Conservation (phyloP, 441 rosid species). For the Erodium trifolium region DNA sequence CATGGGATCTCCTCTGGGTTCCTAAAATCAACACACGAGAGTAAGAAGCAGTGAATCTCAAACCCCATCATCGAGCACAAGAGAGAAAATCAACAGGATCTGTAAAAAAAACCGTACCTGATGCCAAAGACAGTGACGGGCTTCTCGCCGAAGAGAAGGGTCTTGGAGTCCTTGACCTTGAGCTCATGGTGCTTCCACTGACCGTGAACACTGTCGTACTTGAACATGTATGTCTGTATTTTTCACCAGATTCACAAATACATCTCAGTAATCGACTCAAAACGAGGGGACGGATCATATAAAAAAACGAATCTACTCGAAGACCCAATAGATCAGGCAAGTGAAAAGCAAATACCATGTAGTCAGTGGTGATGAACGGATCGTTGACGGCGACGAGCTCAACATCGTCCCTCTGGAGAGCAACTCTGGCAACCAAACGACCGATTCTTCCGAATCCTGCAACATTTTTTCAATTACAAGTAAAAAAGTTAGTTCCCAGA, state of each 20-base stretch:
- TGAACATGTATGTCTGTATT: conserved; percentile 67
- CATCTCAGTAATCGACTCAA: not conserved
- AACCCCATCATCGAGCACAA: too few species aligned
- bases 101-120: conserved; percentile 30
- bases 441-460: conserved; percentile 70
- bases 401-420: conserved; percentile 47
- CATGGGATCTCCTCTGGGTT: conserved; percentile 82
- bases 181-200: conserved; percentile 65
- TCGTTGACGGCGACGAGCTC: conserved; percentile 33
- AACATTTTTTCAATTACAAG: not conserved
- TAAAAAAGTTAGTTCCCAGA: not conserved
- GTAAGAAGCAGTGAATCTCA: not conserved
- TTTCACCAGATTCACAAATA: conserved; percentile 3
- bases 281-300: not conserved
- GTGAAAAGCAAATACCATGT: conserved; percentile 38
- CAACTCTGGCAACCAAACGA: conserved; percentile 67
- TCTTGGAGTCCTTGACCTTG: too few species aligned
- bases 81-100: too few species aligned
- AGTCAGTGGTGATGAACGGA: conserved; percentile 56
- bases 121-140: conserved; percentile 50
- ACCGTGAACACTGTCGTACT: conserved; percentile 76
- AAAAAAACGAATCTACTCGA: not conserved
- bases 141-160: conserved; percentile 1
- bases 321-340: not conserved
- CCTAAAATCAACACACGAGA: conserved; percentile 19